Evolutionary conservation across 2,329 filamentous ascomycete genomes (phyloP).

Genomic region (Arachnopeziza araneosa): DNA sequence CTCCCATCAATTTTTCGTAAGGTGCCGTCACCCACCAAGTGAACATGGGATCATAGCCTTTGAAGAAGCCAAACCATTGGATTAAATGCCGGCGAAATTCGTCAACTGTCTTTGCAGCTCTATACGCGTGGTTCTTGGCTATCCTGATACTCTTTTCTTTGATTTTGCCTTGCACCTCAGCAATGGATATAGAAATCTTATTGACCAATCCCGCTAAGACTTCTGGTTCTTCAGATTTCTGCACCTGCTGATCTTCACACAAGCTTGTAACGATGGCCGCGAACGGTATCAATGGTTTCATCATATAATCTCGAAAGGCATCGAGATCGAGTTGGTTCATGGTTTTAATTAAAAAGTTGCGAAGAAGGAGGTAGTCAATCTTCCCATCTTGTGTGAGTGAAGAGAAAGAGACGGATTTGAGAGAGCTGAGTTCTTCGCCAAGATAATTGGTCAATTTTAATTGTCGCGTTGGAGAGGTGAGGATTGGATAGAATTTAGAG

Average conservation of each 20-base stretch:
- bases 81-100: slow-evolving; percentile 37
- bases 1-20: slow-evolving; percentile 35
- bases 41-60: slow-evolving; percentile 50
- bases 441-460: too few species aligned
- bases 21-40: slow-evolving; percentile 50
- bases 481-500: too few species aligned
- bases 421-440: slow-evolving; percentile 33
- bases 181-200: slow-evolving; percentile 21
- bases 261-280: slow-evolving; percentile 36
- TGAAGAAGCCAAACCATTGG: slow-evolving; percentile 47
- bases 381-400: slow-evolving; percentile 38
- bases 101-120: slow-evolving; percentile 39
- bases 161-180: slow-evolving; percentile 32
- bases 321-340: slow-evolving; percentile 37
- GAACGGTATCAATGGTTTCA: slow-evolving; percentile 41
- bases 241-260: slow-evolving; percentile 42
- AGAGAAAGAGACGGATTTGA: slow-evolving; percentile 34
- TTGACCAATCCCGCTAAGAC: too few species aligned
- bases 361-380: slow-evolving; percentile 45
- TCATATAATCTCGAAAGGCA: slow-evolving; percentile 32
- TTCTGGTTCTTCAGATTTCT: slow-evolving; percentile 28
- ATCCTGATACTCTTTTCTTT: slow-evolving; percentile 24
- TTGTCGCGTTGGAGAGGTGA: too few species aligned
- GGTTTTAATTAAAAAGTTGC: slow-evolving; percentile 37
- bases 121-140: slow-evolving; percentile 40